Conservation (phyloP, 441 rosid species). For the Raphanus hybrid region DNA sequence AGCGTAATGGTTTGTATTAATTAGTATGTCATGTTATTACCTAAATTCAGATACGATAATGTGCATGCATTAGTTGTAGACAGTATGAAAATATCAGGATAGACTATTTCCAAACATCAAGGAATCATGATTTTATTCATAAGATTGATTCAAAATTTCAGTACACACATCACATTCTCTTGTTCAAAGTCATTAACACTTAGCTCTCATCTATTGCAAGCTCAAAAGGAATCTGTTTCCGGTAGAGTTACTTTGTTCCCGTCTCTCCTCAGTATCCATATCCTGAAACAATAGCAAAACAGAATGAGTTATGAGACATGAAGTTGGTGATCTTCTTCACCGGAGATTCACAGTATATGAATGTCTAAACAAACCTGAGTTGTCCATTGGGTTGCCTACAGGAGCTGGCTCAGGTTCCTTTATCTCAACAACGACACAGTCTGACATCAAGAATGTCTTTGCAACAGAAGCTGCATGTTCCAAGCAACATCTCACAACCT, state of each 20-base stretch:
- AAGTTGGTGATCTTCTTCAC: not conserved
- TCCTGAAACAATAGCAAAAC: constrained; percentile 43
- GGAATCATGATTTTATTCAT: constrained; percentile 24
- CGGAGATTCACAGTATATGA: not conserved
- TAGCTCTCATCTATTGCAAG: not conserved
- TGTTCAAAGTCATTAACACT: constrained; percentile 18
- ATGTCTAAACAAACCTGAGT: constrained; percentile 60
- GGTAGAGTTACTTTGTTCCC: constrained; percentile 3
- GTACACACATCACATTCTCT: constrained; percentile 24
- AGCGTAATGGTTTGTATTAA: no score
- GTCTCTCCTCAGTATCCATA: constrained; percentile 50
- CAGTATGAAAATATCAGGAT: not conserved
- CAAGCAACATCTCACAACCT: constrained; percentile 96
- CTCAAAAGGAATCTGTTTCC: constrained; percentile 1
- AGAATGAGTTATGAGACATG: constrained; percentile 20
- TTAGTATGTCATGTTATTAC: not conserved
- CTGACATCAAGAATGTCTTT: constrained; percentile 90
- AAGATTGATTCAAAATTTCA: constrained; percentile 37
- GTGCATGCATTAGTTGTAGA: not conserved
- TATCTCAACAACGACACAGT: constrained; percentile 90
- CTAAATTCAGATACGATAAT: not conserved
- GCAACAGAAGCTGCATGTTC: constrained; percentile 95
- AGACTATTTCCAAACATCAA: not conserved
- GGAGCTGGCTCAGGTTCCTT: constrained; percentile 77
- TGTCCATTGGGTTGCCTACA: constrained; percentile 86